Evolutionary conservation across 2,329 filamentous ascomycete genomes (phyloP).

Genomic region (Graphilbum ipis-grandicollis): DNA sequence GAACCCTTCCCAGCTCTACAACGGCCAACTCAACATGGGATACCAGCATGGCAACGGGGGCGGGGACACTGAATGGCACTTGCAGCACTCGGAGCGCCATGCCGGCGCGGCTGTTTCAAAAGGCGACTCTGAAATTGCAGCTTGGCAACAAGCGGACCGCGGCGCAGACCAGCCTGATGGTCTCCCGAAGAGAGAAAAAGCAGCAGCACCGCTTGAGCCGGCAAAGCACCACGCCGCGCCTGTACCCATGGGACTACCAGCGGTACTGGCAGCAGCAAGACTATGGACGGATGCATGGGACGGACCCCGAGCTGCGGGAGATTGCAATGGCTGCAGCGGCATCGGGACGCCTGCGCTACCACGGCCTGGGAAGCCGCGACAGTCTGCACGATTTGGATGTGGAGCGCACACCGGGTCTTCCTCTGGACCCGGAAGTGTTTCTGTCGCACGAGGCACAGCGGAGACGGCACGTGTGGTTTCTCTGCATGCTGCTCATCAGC

Average conservation of each 20-base stretch:
- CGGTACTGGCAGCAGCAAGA: constrained; percentile 4
- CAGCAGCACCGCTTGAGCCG: background rate
- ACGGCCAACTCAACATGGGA: background rate
- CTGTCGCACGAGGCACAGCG: constrained; percentile 13
- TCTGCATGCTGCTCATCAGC: constrained; percentile 19
- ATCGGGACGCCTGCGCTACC: background rate
- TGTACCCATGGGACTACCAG: constrained; percentile 12
- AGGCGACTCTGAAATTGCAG: background rate
- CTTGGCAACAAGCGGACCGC: background rate
- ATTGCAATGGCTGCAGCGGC: constrained; percentile 1
- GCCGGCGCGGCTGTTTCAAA: background rate
- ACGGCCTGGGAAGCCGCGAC: background rate
- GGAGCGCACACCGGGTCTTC: constrained; percentile 7
- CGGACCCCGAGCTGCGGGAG: constrained; percentile 8
- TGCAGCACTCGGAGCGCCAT: background rate
- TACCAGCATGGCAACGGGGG: background rate
- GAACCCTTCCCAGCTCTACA: background rate
- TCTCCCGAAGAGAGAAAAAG: background rate
- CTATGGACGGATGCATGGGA: constrained; percentile 1
- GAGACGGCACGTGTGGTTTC: constrained; percentile 20
- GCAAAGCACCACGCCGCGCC: constrained; percentile 3
- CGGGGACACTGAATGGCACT: constrained; percentile 3
- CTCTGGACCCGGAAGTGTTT: constrained; percentile 11
- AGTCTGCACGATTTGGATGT: constrained; percentile 1
- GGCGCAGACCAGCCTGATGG: background rate